A percentile compares a stretch with the other conserved stretches of the same genome.
phyloP scores from a whole-genome alignment of 2,329 filamentous ascomycete genomes.

The Monilinia polystroma region DNA sequence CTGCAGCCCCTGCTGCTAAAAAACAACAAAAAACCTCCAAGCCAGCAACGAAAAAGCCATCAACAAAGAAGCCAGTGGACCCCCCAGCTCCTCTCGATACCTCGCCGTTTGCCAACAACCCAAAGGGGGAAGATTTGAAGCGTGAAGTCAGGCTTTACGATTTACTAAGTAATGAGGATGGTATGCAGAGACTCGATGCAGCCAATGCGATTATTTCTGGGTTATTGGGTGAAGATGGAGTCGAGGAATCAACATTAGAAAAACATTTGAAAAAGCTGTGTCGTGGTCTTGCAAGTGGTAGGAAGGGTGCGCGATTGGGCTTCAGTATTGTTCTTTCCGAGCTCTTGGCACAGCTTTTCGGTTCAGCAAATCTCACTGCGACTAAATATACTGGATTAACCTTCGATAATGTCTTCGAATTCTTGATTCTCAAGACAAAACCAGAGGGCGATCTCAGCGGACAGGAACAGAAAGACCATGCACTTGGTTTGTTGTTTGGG shows the following conservation, averaged over 20 bases:
- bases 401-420: slow-evolving; percentile 55
- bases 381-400: slow-evolving; percentile 55
- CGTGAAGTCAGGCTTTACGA: slow-evolving; percentile 61
- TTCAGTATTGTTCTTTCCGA: slow-evolving; percentile 89
- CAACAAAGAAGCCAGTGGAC: slow-evolving; percentile 25
- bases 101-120: slow-evolving; percentile 52
- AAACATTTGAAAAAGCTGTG: slow-evolving; percentile 70
- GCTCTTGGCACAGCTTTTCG: slow-evolving; percentile 69
- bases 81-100: slow-evolving; percentile 30
- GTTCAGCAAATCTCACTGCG: slow-evolving; percentile 45
- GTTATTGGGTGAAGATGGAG: slow-evolving; percentile 51
- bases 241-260: slow-evolving; percentile 53
- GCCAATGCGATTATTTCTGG: slow-evolving; percentile 58
- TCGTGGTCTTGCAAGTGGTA: slow-evolving; percentile 82
- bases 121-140: slow-evolving; percentile 53
- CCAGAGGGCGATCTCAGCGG: slow-evolving; percentile 53
- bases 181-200: slow-evolving; percentile 55
- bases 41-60: slow-evolving; percentile 13
- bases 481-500: slow-evolving; percentile 83
- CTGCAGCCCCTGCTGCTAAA: slow-evolving; percentile 31
- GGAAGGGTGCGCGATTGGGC: slow-evolving; percentile 83
- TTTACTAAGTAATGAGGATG: slow-evolving; percentile 59
- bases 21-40: slow-evolving; percentile 33
- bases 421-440: slow-evolving; percentile 56
- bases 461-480: slow-evolving; percentile 82